Conservation (phyloP, 2,329 filamentous ascomycete genomes). For the Karstenula rhodostoma region DNA sequence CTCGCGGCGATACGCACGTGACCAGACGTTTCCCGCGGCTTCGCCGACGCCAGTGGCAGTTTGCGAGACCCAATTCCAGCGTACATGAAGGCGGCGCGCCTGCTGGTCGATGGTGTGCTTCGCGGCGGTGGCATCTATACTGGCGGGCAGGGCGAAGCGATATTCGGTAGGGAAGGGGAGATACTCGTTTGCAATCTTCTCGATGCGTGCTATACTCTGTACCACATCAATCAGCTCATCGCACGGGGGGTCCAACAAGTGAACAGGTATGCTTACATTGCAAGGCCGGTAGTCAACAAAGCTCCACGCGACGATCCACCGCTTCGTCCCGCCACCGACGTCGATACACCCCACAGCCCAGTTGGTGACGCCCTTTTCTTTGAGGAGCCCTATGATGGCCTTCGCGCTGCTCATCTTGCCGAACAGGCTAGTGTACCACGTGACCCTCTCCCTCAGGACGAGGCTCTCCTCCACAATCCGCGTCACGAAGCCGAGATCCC, state of each 20-base stretch:
- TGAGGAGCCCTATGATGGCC: constrained; percentile 67
- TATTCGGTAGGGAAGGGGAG: constrained; percentile 63
- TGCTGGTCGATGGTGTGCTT: constrained; percentile 55
- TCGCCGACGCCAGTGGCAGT: constrained; percentile 67
- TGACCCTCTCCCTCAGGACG: constrained; percentile 65
- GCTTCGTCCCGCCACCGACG: constrained; percentile 75
- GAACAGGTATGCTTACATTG: constrained; percentile 48
- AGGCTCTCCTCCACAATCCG: constrained; percentile 76
- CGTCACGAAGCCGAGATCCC: constrained; percentile 77
- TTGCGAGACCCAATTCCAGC: constrained; percentile 70
- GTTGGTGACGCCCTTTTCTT: constrained; percentile 70
- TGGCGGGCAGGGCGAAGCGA: constrained; percentile 53
- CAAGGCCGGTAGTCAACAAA: constrained; percentile 73
- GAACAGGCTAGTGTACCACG: constrained; percentile 93
- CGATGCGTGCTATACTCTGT: constrained; percentile 36
- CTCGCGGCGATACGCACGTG: constrained; percentile 73
- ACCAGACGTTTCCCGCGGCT: constrained; percentile 79
- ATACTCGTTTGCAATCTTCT: constrained; percentile 58
- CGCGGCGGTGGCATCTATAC: constrained; percentile 29
- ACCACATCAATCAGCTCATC: not conserved
- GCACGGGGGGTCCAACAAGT: not conserved
- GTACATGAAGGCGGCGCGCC: constrained; percentile 65
- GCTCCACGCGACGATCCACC: constrained; percentile 92
- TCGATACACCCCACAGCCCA: constrained; percentile 83
- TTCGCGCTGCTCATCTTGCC: constrained; percentile 77